Conservation (phyloP, 2,329 filamentous ascomycete genomes). For the Cadophora sp. region DNA sequence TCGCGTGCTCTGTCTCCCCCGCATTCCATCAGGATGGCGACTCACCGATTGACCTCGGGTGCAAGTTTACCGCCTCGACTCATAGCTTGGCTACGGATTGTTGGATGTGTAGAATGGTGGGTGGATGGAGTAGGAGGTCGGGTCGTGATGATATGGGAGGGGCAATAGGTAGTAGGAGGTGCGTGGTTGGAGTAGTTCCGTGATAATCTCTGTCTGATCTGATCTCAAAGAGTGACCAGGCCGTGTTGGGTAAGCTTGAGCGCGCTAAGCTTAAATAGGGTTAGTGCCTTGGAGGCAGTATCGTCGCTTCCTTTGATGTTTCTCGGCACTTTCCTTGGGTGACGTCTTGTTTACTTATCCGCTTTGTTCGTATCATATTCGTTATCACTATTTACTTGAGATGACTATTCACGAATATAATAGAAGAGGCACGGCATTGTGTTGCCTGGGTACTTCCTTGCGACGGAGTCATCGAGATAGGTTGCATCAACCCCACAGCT, state of each 20-base stretch:
- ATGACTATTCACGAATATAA: too few relatives aligned
- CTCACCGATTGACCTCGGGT: constrained; percentile 98
- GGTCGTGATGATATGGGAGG: constrained; percentile 23
- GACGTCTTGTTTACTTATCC: too few relatives aligned
- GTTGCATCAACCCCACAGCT: too few relatives aligned
- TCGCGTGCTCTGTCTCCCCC: neutral
- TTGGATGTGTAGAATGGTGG: constrained; percentile 30
- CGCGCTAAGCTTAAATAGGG: neutral
- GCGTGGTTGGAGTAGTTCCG: neutral
- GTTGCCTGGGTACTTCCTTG: too few relatives aligned
- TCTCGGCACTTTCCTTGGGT: constrained; percentile 4
- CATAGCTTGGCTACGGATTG: constrained; percentile 72
- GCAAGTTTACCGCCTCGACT: constrained; percentile 96
- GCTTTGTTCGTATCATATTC: too few relatives aligned
- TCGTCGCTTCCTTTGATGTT: neutral
- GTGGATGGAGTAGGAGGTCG: constrained; percentile 20
- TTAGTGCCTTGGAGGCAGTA: neutral
- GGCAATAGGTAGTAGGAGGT: neutral
- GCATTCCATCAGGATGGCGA: constrained; percentile 32
- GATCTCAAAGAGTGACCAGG: constrained; percentile 25
- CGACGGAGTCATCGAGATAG: too few relatives aligned
- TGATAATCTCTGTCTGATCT: constrained; percentile 30
- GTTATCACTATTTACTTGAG: too few relatives aligned
- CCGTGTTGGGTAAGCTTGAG: constrained; percentile 14
- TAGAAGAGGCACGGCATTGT: too few relatives aligned